These are phyloP conservation scores for Brettanomyces bruxellensis DNA, from an alignment of 805 yeast species.

Conservation along the genomic window DNA sequence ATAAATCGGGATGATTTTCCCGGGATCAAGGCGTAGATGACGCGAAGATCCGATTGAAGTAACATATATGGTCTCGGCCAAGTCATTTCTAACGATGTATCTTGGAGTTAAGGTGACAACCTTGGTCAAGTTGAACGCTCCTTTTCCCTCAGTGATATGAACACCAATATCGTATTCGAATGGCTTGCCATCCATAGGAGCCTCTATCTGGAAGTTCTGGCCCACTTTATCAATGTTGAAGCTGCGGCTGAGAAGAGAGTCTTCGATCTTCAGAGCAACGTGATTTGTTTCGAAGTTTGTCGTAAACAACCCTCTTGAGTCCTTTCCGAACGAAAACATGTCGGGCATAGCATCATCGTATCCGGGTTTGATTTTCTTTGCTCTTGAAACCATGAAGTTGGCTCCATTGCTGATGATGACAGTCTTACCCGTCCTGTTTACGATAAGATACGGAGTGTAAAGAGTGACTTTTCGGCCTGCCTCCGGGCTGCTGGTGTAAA, in stretches of 20 bases:
- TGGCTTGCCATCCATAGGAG: conserved; percentile 39
- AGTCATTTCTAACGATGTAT: conserved; percentile 59
- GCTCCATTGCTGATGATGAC: conserved; percentile 47
- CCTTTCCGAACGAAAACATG: conserved; percentile 76
- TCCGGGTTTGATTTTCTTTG: conserved; percentile 11
- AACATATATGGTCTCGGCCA: conserved; percentile 47
- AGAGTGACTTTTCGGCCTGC: conserved; percentile 59
- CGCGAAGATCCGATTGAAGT: conserved; percentile 61
- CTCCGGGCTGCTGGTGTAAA: conserved; percentile 45
- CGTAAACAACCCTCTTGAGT: conserved; percentile 25
- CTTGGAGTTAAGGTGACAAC: conserved; percentile 79
- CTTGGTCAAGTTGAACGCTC: conserved; percentile 68
- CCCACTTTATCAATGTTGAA: conserved; percentile 88
- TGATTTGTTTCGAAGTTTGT: conserved; percentile 43
- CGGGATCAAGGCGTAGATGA: conserved; percentile 35
- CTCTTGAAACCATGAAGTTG: conserved; percentile 42
- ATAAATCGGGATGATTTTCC: conserved; percentile 49
- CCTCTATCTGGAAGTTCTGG: conserved; percentile 48
- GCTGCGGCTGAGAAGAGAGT: conserved; percentile 64
- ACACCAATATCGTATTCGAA: conserved; percentile 70
- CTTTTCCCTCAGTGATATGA: conserved; percentile 72
- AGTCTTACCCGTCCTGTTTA: conserved; percentile 71
- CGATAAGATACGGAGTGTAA: conserved; percentile 77
- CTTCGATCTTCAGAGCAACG: conserved; percentile 56
- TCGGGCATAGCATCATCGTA: conserved; percentile 35